phyloP scores from a whole-genome alignment of 116 monocot species.

The Papilionanthe hybrid region DNA sequence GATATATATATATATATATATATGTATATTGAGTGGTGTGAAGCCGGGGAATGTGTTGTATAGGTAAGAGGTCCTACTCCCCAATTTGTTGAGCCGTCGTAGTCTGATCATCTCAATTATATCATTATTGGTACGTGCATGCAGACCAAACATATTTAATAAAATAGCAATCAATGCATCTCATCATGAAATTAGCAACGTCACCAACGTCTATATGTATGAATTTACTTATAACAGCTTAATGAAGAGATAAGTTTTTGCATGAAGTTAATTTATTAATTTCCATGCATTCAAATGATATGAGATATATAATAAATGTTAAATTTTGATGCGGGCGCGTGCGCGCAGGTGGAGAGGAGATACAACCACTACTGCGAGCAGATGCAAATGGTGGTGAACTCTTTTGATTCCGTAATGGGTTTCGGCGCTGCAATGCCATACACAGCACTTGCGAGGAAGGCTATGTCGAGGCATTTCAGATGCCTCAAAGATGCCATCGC shows the following conservation, averaged over 20 bases:
- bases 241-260: too few species aligned
- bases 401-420: constrained; percentile 80
- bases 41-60: too few species aligned
- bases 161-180: background rate
- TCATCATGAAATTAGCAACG: too few species aligned
- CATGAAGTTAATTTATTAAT: too few species aligned
- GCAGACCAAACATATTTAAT: background rate
- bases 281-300: too few species aligned
- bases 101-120: background rate
- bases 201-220: too few species aligned
- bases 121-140: background rate
- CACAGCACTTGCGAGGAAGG: constrained; percentile 77
- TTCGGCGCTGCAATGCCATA: constrained; percentile 75
- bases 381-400: constrained; percentile 91
- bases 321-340: background rate
- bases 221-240: too few species aligned
- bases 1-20: too few species aligned
- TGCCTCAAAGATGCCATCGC: constrained; percentile 82
- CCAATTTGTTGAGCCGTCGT: background rate
- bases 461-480: constrained; percentile 91
- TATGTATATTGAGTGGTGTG: too few species aligned
- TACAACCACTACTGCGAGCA: constrained; percentile 90
- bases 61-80: too few species aligned
- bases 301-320: too few species aligned
- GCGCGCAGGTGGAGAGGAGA: constrained; percentile 74